Evolutionary conservation across 2,329 filamentous ascomycete genomes (phyloP).

Genomic region (Colletotrichum simmondsii): DNA sequence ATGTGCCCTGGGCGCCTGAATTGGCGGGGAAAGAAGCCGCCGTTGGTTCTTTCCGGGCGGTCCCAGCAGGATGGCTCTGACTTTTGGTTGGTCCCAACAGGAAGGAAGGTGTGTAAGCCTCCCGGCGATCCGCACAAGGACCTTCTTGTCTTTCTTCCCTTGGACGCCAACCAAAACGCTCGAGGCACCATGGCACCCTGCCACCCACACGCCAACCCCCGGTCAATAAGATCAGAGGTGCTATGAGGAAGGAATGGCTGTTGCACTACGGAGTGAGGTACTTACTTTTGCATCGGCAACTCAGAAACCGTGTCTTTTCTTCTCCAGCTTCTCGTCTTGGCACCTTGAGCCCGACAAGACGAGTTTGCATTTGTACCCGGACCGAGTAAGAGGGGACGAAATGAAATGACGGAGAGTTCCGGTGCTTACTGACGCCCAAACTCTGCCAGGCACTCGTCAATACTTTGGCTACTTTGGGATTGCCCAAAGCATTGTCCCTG

Average conservation of each 20-base stretch:
- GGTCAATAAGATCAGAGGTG: neutral
- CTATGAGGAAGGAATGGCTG: neutral
- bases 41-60: neutral
- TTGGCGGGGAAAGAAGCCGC: neutral
- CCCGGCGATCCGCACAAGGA: constrained; percentile 21
- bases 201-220: no score
- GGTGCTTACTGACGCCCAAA: neutral
- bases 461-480: no score
- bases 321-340: neutral
- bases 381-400: neutral
- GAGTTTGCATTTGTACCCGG: neutral
- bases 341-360: neutral
- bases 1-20: neutral
- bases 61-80: constrained; percentile 9
- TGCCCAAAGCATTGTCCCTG: no score
- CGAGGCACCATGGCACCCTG: no score
- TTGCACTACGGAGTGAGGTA: no score
- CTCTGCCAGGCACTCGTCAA: no score
- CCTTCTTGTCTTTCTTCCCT: neutral
- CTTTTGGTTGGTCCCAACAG: constrained; percentile 15
- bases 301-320: neutral
- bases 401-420: neutral
- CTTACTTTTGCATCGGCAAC: neutral
- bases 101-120: constrained; percentile 18
- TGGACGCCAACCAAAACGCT: neutral